Evolutionary conservation across 441 rosid genomes (phyloP).

Genomic region (Sinapis alba): DNA sequence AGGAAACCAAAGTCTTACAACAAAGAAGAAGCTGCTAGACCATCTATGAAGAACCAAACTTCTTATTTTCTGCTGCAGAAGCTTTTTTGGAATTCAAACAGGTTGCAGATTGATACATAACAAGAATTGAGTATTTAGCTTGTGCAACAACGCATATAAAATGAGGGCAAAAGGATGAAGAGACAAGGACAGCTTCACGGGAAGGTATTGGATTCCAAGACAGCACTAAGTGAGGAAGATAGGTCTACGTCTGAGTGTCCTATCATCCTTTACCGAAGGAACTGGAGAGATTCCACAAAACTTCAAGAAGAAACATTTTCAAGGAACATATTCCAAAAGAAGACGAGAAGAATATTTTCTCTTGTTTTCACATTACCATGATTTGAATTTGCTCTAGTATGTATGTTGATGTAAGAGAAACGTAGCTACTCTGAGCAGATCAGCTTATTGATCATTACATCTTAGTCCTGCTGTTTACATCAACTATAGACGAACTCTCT

Average conservation of each 20-base stretch:
- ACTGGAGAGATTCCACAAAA: conserved; percentile 26
- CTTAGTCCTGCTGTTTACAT: conserved; percentile 5
- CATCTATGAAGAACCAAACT: conserved; percentile 7
- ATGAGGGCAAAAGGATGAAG: no score
- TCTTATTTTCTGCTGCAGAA: conserved; percentile 3
- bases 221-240: conserved; percentile 5
- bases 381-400: neutral
- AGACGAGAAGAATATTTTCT: neutral
- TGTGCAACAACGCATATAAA: conserved; percentile 22
- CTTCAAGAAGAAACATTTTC: conserved; percentile 28
- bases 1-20: conserved; percentile 11
- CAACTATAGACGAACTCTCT: conserved; percentile 4
- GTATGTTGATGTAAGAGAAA: neutral
- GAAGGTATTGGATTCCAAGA: conserved; percentile 36
- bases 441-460: conserved; percentile 6
- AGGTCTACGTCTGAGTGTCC: neutral
- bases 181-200: no score
- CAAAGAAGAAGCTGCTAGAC: conserved; percentile 14
- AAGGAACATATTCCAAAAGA: conserved; percentile 34
- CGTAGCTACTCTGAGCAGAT: conserved; percentile 9
- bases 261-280: conserved; percentile 22
- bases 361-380: conserved; percentile 18
- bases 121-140: neutral
- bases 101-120: conserved; percentile 10
- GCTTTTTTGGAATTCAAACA: conserved; percentile 8